Evolutionary conservation across 2,329 filamentous ascomycete species (phyloP).

Genomic region (Penicillium sp.): DNA sequence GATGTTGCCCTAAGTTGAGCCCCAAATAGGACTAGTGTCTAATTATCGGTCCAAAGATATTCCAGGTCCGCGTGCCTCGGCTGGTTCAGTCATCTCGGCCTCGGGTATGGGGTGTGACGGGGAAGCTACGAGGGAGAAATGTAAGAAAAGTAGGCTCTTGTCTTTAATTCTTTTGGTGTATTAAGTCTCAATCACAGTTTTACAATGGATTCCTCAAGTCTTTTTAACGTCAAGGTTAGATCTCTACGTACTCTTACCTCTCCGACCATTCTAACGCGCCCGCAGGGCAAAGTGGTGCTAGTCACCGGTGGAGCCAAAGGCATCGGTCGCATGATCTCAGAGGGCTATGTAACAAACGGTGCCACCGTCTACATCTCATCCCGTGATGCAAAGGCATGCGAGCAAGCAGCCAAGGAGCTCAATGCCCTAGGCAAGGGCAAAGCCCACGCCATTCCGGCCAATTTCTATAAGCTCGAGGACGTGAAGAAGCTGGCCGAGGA

Average conservation of each 20-base stretch:
- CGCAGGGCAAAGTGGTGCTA: conserved; percentile 47
- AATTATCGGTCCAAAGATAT: conserved; percentile 10
- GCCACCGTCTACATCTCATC: conserved; percentile 55
- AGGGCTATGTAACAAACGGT: conserved; percentile 53
- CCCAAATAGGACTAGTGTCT: conserved; percentile 21
- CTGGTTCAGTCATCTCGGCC: conserved; percentile 19
- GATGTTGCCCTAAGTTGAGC: conserved; percentile 25
- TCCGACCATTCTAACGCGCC: conserved; percentile 36
- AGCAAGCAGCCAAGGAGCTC: conserved; percentile 47
- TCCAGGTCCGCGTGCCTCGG: conserved; percentile 28
- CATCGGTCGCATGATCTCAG: conserved; percentile 55
- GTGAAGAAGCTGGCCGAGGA: conserved; percentile 50
- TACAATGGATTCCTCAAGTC: conserved; percentile 53
- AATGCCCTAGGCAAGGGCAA: conserved; percentile 53
- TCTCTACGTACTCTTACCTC: conserved; percentile 47
- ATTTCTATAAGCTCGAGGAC: conserved; percentile 54
- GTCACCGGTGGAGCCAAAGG: conserved; percentile 53
- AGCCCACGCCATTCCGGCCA: conserved; percentile 51
- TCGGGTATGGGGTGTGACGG: conserved; percentile 21
- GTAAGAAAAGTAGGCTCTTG: conserved; percentile 6
- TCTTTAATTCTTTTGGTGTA: neutral
- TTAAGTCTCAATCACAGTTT: neutral
- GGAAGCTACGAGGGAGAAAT: conserved; percentile 9
- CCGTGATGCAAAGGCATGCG: conserved; percentile 51
- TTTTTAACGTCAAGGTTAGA: conserved; percentile 61